Base-by-base conservation (phyloP, 495 filamentous ascomycete genomes). In the Neurospora sp. region DNA sequence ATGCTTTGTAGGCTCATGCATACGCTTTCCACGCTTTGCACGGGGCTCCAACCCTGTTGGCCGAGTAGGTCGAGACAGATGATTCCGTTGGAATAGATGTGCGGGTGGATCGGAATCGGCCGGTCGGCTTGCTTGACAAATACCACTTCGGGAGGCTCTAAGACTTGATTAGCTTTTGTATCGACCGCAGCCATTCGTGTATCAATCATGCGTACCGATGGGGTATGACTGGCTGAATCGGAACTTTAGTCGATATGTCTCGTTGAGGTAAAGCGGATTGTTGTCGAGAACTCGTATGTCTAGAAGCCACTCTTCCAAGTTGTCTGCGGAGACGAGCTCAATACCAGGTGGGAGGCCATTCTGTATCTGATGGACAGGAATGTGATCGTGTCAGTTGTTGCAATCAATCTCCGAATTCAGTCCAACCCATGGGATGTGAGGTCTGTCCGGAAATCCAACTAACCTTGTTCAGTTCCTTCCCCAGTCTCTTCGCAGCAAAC, bases 1-100 rank as follows among this genome's bases (percentile, higher is more conserved):
- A 99, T 99, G 82, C 93, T 97, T 83, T 99, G 96, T 65, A 99
- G 89, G 80, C 94, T 97, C 89, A 99, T 96, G 85, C 94, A 97
- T 61, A 99, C 89, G 76, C 92, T 96, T 84, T 99, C 94, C 14
- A 97, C 96, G 39, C 94, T 98, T 80, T 98, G 96, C 10, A 98
- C 95, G 0, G 96, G 96, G 14, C 90, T 94, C 96, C 96, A 99
- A 74, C 96, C 96, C 69, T 92, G 89, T 20, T 82, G 76, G 72
- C 94, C 93, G 20, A 99, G 90, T 0, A 99, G 90, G 75, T 99
- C 96, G 31, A 99, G 91, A 77, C 96, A 99, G 78, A 99, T 99
- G 79, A 97, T 94, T 70, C 96, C 96, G 80, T 99, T 99, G 74
- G 92, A 94, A 82, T 99, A 99, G 79, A 99, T 92, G 83, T 99